Evolutionary conservation across 495 filamentous ascomycete genomes (phyloP).

Genomic region (Aspergillus panamensis): DNA sequence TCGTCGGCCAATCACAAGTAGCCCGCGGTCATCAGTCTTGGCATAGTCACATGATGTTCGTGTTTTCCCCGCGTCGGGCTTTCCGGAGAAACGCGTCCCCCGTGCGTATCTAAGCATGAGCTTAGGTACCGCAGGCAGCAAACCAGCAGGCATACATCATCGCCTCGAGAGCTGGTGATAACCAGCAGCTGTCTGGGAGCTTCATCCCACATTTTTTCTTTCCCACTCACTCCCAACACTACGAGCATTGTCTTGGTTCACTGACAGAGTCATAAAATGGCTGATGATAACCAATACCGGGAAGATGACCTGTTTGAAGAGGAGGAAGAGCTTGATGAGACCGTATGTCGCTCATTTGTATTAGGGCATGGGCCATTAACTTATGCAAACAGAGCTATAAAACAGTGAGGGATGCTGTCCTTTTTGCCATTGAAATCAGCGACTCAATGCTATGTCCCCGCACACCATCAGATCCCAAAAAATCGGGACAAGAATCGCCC

Average conservation of each 20-base stretch:
- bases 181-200: background rate
- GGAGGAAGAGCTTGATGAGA: slow-evolving; percentile 71
- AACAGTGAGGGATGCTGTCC: slow-evolving; percentile 88
- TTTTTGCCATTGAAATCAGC: slow-evolving; percentile 95
- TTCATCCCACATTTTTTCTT: background rate
- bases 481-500: slow-evolving; percentile 66
- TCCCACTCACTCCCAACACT: background rate
- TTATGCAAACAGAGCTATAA: slow-evolving; percentile 68
- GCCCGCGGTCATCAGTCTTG: slow-evolving; percentile 30
- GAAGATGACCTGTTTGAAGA: slow-evolving; percentile 58
- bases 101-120: background rate
- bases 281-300: slow-evolving; percentile 38
- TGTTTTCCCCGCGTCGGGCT: slow-evolving; percentile 31
- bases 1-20: slow-evolving; percentile 28
- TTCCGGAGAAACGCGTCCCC: slow-evolving; percentile 20
- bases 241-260: no score
- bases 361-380: background rate
- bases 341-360: slow-evolving; percentile 42
- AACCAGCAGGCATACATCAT: slow-evolving; percentile 14
- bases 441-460: slow-evolving; percentile 79
- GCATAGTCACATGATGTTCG: slow-evolving; percentile 40
- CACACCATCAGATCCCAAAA: slow-evolving; percentile 61
- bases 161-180: background rate
- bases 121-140: slow-evolving; percentile 22
- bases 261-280: slow-evolving; percentile 30